Evolutionary conservation across 2,329 filamentous ascomycete genomes (phyloP), one percentile per base, ranked within the genome.

Genomic region (Verticillium nonalfalfae): DNA sequence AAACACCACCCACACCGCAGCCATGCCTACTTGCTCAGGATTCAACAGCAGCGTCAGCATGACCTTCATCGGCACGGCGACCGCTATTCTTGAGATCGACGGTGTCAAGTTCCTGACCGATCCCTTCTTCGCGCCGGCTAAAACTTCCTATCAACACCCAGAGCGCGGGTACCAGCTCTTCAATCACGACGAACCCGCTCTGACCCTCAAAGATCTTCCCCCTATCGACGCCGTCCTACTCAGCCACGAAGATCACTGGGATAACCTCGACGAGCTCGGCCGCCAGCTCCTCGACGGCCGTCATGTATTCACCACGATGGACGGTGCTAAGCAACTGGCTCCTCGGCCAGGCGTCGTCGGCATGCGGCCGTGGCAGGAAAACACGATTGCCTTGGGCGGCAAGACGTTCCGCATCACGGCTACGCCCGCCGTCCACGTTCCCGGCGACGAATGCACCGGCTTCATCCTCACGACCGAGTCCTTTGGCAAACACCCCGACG

Each of bases 161-260:
- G 56, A 50, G n/a, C 14, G 13, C 9, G 33, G n/a, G 4, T 11
- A 31, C 1, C 35, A 70, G 2, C 45, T 21, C 10, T 72, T 69
- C 14, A 71, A 66, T 31, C 66, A 68, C 13, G 69, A 74, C 35
- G 62, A 65, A 1, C 76, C 78, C 0, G 75, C 75, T 2, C 64
- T 80, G 0, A 59, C 64, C 0, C 68, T 81, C 0, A 63, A 72
- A 1, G 60, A 77, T 1, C 71, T 82, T 0, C 80, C 80, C 0
- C 68, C 68, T 10, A 79, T 82, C 63, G 79, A 81, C 58, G 79
- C 74, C n/a, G 70, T 82, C 3, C 72, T 82, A 1, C 72, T 82
- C 9, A 80, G 76, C 66, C 80, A 83, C 61, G 80, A 82, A 66
- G 78, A 82, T 66, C 80, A 82, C 61, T 70, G 71, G 0, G 80